Base-by-base conservation (phyloP, 805 yeast species). In the Ogataea populi-albae region DNA sequence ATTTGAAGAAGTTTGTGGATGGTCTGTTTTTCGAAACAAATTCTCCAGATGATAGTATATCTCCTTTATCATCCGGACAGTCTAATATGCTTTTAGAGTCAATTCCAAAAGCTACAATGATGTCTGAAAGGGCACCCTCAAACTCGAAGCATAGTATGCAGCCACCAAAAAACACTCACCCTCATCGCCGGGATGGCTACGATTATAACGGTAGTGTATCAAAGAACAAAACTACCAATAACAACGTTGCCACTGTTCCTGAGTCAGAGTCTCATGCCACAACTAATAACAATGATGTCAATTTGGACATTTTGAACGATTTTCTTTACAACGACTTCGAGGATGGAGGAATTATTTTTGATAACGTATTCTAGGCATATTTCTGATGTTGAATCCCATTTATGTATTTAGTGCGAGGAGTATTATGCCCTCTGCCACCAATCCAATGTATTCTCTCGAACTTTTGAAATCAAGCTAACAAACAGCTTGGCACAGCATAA, bases 261-360 rank as follows among this genome's bases (percentile, higher is more conserved):
- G n/a, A n/a, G n/a, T n/a, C n/a, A n/a, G n/a, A n/a, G n/a, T n/a
- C n/a, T n/a, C n/a, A n/a, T n/a, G n/a, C n/a, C n/a, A 8, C 30
- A 11, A 8, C 12, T 8, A 10, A 19, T 15, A 15, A 26, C 17
- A 27, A 20, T 18, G 41, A 34, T 15, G 19, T 23, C 6, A 40
- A 36, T 35, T 27, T 42, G 15, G 43, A 45, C 23, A 29, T 43
- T 3, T 32, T 47, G 30, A 45, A 42, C 32, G 43, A 40, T 8
- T 42, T 47, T 17, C 23, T 47, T 6, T 37, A 42, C 30, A 38
- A 40, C 30, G 43, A 36, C 6, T 12, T 27, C 11, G 49, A 42
- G 30, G 42, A 40, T 8, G 43, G 45, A 15, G 45, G 47, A 10
- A 35, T 42, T 6, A 34, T 47, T 2, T 40, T 45, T 32, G 51